Evolutionary conservation across 495 filamentous ascomycete genomes (phyloP), one percentile per base, ranked within the genome.

Genomic region (Rhypophila decipiens): DNA sequence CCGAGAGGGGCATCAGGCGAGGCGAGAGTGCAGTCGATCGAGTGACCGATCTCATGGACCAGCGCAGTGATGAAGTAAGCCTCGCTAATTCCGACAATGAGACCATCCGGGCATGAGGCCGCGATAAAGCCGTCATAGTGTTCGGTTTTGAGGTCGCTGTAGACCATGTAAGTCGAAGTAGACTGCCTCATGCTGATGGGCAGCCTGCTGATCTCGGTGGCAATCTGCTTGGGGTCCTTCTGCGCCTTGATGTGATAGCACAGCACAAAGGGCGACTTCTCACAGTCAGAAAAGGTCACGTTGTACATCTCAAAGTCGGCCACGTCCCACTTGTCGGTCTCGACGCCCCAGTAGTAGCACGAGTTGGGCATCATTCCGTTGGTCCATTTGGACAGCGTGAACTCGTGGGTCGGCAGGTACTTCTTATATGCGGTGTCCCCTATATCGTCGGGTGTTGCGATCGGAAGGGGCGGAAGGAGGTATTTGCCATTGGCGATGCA

Each of bases 261-360:
- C 12, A 47, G 15, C 11, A 40, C 45, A 21, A 20, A 47, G 11
- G 45, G 45, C 36, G 20, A 5, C 2, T n/a, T n/a, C 18, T 24
- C 44, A 43, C 51, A 54, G 47, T 55, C 52, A 20, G 47, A n/a
- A 24, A 39, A 55, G 17, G 52, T 55, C 36, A 55, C 52, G 24
- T 55, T 55, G 38, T 47, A 55, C 7, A 50, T 33, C 19, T 19
- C 40, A 24, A 55, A 55, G 20, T 50, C 52, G 17, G 47, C 13
- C 1, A 47, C 29, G 4, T 24, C 42, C 47, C 46, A 55, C 4
- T 50, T 15, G 39, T 55, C 46, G 4, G 5, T 13, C 2, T 37
- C 40, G 19, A 50, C 52, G 11, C 42, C 52, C 52, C 52, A 55
- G 43, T 44, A 40, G 36, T 55, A 47, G 43, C 52, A 55, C 7